Evolutionary conservation across 306 rosid genomes (phyloP).

Genomic region (Amphicarpaea edgeworthii): DNA sequence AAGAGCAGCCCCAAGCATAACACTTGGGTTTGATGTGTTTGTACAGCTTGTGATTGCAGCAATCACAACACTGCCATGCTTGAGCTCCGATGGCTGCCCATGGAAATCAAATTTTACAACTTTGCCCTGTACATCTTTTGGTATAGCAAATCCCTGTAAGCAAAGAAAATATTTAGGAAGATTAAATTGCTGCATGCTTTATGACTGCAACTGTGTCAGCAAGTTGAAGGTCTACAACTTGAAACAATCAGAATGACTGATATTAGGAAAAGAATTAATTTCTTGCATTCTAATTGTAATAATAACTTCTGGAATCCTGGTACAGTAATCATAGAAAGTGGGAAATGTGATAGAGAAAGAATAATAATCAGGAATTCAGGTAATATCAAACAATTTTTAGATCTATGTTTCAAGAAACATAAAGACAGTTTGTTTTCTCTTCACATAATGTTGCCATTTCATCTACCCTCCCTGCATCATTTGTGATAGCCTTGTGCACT

Average conservation of each 20-base stretch:
- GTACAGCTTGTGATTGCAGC: constrained; percentile 99
- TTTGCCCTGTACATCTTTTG: constrained; percentile 82
- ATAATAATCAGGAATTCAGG: constrained; percentile 11
- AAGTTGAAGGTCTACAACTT: constrained; percentile 39
- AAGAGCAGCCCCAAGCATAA: constrained; percentile 98
- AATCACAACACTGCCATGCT: constrained; percentile 90
- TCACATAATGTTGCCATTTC: background rate
- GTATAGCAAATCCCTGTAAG: constrained; percentile 87
- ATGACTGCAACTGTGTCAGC: constrained; percentile 17
- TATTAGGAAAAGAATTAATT: constrained; percentile 21
- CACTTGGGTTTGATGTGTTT: constrained; percentile 95
- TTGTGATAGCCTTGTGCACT: background rate
- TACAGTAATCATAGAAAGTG: constrained; percentile 29
- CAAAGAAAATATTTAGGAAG: constrained; percentile 27
- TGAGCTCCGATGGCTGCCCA: constrained; percentile 90
- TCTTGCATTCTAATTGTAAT: constrained; percentile 23
- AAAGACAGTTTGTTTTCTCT: background rate
- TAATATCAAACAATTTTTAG: constrained; percentile 10
- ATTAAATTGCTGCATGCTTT: constrained; percentile 30
- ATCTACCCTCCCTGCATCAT: background rate
- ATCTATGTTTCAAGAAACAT: constrained; percentile 5
- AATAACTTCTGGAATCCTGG: background rate
- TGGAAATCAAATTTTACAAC: constrained; percentile 82
- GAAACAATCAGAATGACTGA: constrained; percentile 31
- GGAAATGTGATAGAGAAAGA: constrained; percentile 12